Evolutionary conservation across 2,329 filamentous ascomycete species (phyloP), one percentile per base, ranked within the genome.

Genomic region (Cladophialophora immunda): DNA sequence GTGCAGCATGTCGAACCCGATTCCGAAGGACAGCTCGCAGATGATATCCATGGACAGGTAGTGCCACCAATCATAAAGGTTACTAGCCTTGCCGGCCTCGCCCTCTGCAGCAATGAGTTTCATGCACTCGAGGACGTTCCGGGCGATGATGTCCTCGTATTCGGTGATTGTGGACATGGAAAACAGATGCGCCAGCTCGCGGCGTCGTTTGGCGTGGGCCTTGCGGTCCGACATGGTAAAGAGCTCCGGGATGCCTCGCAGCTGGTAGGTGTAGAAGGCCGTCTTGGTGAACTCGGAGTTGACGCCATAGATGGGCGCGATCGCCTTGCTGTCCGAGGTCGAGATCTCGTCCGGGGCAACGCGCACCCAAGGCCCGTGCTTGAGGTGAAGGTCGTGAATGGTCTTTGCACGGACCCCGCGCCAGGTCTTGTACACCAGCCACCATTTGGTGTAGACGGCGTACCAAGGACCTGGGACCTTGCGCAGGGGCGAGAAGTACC

Each of bases 11-110:
- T 63, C 54, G 36, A 63, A 63, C 8, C 53, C 54, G 5, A 45
- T 8, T 30, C 61, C 61, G 30, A 63, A 63, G 29, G 32, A 63
- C 1, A 63, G 52, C 17, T 63, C 61, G 52, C 61, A 63, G 25
- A 52, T 63, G 50, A 63, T 63, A 38, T 63, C 61, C 61, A 63
- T 63, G n/a, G 61, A 63, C 25, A 63, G 61, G n/a, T 63, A 63
- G 27, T 63, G 61, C 53, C 53, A 63, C 61, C 61, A 63, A 36
- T 63, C 61, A 29, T 63, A 63, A 6, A 63, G 61, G 27, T 63
- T 63, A 36, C 61, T 63, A 38, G 61, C 56, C 29, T 54, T 34
- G 47, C 45, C 56, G 30, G 45, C 30, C 47, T 41, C 29, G 13
- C 58, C 58, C 15, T 61, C 58, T 15, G 58, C 58, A 6, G 58